Base-by-base conservation (phyloP, 2,329 filamentous ascomycete genomes). In the Fusarium armeniacum region DNA sequence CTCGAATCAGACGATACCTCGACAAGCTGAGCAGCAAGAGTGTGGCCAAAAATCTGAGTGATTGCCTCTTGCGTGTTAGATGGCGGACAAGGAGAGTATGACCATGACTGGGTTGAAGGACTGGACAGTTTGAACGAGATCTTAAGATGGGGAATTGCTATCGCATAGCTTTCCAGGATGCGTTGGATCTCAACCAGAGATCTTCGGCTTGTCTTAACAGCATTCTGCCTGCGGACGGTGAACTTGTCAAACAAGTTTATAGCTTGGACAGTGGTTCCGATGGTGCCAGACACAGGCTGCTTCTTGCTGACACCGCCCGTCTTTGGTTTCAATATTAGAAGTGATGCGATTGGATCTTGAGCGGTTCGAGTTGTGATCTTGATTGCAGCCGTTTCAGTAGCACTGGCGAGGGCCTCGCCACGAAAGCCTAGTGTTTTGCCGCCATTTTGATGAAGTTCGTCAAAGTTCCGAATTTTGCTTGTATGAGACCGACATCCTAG, bases 361-460 rank as follows among this genome's bases (percentile, higher is more conserved):
- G 86, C 81, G 4, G 88, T 87, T 65, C 87, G 86, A 5, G 92
- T 94, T 16, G 84, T 91, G 52, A 94, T 80, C 10, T 79, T 81
- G 44, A 94, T 79, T 5, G 83, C 82, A 38, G 87, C 88, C 60
- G 93, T 76, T 43, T 86, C 83, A 62, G 87, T 90, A 62, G 85
- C 84, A 76, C 88, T 89, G 40, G 91, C 90, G 63, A 95, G 80
- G 18, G 91, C 91, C 74, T 93, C 88, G 22, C 92, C 92, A 36
- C 92, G 87, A 74, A 94, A 95, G 3, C 92, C 92, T n/a, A 94
- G 83, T 33, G 85, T 90, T 44, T 80, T 82, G 2, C 86, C 85
- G 10, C 86, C 88, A 22, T 90, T 79, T 3, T 74, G 76, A 52
- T 80, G 82, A 38, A 94, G 80, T 51, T 94, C 90, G 1, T 87